These are phyloP conservation scores for Rhizodiscina lignyota DNA, from an alignment of 495 filamentous ascomycete species.

Conservation along the genomic window DNA sequence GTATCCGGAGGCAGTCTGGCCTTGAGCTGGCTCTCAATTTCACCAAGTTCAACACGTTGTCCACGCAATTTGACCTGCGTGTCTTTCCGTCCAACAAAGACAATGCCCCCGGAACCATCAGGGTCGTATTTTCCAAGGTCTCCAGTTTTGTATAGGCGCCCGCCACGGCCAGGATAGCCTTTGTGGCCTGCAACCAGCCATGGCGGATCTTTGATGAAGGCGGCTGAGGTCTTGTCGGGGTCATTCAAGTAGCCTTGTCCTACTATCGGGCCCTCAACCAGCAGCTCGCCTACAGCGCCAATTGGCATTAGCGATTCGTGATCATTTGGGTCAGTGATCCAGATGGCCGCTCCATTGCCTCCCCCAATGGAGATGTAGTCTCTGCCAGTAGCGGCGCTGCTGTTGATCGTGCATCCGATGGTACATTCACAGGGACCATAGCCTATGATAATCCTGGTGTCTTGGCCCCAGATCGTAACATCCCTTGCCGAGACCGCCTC, in stretches of 20 bases:
- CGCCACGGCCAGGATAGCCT: conserved; percentile 4
- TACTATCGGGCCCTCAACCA: conserved; percentile 37
- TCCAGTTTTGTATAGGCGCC: conserved; percentile 32
- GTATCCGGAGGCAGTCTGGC: conserved; percentile 6
- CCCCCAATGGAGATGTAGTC: conserved; percentile 18
- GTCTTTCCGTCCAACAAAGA: conserved; percentile 17
- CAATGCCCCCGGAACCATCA: conserved; percentile 28
- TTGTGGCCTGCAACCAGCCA: conserved; percentile 18
- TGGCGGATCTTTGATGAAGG: conserved; percentile 30
- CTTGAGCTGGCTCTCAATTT: conserved; percentile 5
- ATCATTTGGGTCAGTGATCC: conserved; percentile 32
- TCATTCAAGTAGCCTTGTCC: conserved; percentile 35
- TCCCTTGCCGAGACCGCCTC: conserved; percentile 25
- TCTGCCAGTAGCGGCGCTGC: conserved; percentile 6
- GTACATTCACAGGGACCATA: conserved; percentile 36
- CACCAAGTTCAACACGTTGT: conserved; percentile 10
- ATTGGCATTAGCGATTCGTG: conserved; percentile 29
- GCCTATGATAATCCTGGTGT: conserved; percentile 26
- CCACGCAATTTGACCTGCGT: conserved; percentile 16
- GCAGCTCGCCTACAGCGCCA: conserved; percentile 35
- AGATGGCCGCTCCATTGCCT: conserved; percentile 16
- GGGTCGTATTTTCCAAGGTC: conserved; percentile 20
- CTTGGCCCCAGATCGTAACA: conserved; percentile 23
- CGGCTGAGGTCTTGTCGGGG: conserved; percentile 25
- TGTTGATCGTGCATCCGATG: conserved; percentile 14